Conservation (phyloP, 2,329 filamentous ascomycete genomes). For the Cercospora citrullina region DNA sequence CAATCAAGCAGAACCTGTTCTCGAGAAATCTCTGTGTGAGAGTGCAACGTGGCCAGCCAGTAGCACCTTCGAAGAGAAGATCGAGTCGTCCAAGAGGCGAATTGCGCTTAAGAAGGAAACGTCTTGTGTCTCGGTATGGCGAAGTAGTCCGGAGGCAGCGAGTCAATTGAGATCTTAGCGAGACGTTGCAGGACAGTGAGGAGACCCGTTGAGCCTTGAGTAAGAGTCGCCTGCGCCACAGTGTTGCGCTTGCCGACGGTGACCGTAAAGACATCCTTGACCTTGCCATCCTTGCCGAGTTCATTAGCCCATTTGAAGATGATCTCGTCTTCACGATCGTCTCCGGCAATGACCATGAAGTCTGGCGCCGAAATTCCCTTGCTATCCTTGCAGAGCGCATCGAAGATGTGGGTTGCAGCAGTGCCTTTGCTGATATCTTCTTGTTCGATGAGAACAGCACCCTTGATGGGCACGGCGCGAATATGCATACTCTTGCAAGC, state of each 20-base stretch:
- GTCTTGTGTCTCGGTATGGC: constrained; percentile 29
- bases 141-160: constrained; percentile 32
- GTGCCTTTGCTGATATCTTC: constrained; percentile 85
- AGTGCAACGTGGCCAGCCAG: background rate
- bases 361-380: constrained; percentile 56
- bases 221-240: constrained; percentile 79
- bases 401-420: constrained; percentile 73
- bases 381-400: constrained; percentile 39
- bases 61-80: background rate
- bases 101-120: constrained; percentile 19
- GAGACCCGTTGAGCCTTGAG: constrained; percentile 84
- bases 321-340: constrained; percentile 89
- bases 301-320: constrained; percentile 93
- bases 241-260: constrained; percentile 86
- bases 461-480: constrained; percentile 74
- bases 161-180: constrained; percentile 35
- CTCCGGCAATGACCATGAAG: constrained; percentile 86
- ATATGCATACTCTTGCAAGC: constrained; percentile 81
- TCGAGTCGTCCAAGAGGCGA: background rate
- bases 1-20: background rate
- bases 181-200: constrained; percentile 36
- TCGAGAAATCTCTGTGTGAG: background rate
- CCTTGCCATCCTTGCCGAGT: constrained; percentile 56
- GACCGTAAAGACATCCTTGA: constrained; percentile 72
- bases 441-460: constrained; percentile 80